Evolutionary conservation across 371 early-diverging fungal species (phyloP), one percentile per base, ranked within the genome.

Genomic region (Actinomortierella ambigua): DNA sequence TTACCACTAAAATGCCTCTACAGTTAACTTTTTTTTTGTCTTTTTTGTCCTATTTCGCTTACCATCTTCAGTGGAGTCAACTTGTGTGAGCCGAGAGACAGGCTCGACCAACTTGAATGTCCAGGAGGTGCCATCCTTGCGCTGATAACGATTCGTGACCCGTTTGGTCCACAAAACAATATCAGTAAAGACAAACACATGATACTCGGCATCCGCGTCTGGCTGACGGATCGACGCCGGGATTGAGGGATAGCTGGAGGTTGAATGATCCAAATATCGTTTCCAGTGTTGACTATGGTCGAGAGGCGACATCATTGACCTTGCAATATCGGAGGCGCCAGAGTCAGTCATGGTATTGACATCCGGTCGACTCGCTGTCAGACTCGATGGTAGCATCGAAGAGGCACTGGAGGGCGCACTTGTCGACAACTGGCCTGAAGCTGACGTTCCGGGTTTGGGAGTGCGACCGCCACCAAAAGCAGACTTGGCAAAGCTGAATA

Each of bases 121-220:
- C 73, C 73, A 73, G 2, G 73, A 66, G 0, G 59, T 47, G 3
- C 73, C 73, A 47, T 73, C 73, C 42, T 73, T 73, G 1, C 73
- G 73, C 41, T 73, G 59, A 28, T 73, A 73, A 1, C 73, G 66
- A 24, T 22, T 22, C 60, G 66, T 66, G 6, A 73, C 63, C 23
- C 73, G 24, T 39, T 73, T 73, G n/a, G 73, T 73, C 73, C 73
- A 73, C 1, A 73, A 52, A 0, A 73, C 51, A 41, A 73, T 73
- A 23, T 73, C 73, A 4, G 73, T 73, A 46, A 73, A 73, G 41
- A 73, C 44, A 54, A 73, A 73, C 24, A 73, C 67, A 28, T 73
- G 73, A 46, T 66, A 73, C 60, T 73, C 73, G 1, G 73, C 66
- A 42, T 66, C 73, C 1, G 58, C 53, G 47, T 73, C 73, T 0